These are phyloP conservation scores for Magnaporthiopsis incrustans DNA, from an alignment of 2,329 filamentous ascomycete species.

Conservation along the genomic window DNA sequence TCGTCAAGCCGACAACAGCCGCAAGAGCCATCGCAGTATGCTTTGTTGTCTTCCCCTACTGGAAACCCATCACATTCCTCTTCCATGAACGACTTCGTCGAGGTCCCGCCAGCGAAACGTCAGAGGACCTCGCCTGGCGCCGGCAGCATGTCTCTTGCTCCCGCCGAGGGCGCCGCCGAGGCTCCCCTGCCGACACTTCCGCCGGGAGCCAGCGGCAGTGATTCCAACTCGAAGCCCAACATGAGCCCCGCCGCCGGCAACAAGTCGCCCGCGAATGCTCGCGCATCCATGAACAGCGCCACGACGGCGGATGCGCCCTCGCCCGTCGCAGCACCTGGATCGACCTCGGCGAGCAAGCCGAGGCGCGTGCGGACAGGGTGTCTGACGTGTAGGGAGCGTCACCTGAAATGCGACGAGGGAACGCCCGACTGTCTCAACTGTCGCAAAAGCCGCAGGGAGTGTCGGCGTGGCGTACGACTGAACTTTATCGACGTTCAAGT, in stretches of 20 bases:
- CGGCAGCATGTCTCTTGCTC: conserved; percentile 2
- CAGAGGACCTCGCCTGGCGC: conserved; percentile 16
- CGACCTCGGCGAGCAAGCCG: conserved; percentile 46
- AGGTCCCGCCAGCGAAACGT: conserved; percentile 19
- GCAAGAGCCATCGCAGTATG: neutral
- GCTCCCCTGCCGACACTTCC: neutral
- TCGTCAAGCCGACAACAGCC: conserved; percentile 1
- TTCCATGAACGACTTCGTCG: conserved; percentile 17
- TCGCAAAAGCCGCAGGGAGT: conserved; percentile 75
- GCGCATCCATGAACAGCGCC: conserved; percentile 2
- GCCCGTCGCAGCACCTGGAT: neutral
- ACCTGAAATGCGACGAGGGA: conserved; percentile 85
- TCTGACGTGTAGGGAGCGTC: conserved; percentile 79
- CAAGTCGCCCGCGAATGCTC: conserved; percentile 12
- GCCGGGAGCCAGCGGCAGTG: neutral
- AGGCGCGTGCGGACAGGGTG: conserved; percentile 85
- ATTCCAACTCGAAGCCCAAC: neutral
- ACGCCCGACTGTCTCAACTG: conserved; percentile 64
- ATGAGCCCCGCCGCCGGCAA: neutral
- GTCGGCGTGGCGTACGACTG: conserved; percentile 76
- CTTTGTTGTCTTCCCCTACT: conserved; percentile 4
- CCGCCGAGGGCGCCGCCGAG: too few species aligned
- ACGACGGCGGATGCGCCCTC: neutral
- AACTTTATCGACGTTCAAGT: conserved; percentile 87
- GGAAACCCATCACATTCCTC: conserved; percentile 23